A percentile compares a stretch with the other conserved stretches of the same genome.
Conservation (phyloP, 495 filamentous ascomycete genomes). For the Rostrohypoxylon terebratum region DNA sequence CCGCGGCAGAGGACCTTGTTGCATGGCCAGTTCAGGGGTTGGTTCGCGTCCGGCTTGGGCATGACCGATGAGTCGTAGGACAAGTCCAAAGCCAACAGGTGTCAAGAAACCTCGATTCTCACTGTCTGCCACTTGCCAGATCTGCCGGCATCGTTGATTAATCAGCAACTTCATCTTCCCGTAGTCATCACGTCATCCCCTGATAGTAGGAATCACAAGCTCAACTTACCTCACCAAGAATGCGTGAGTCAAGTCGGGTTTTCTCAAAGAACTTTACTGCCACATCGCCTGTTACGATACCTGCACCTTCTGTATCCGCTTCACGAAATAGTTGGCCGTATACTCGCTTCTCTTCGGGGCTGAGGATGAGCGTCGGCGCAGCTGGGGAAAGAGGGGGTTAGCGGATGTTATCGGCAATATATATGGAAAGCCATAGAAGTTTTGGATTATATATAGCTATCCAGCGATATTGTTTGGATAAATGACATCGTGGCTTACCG, state of each 20-base stretch:
- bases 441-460: conserved; percentile 12
- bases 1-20: conserved; percentile 87
- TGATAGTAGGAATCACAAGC: neutral
- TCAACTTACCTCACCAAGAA: conserved; percentile 83
- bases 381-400: conserved; percentile 51
- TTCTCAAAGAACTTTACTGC: conserved; percentile 99
- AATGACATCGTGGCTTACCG: conserved; percentile 41
- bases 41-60: conserved; percentile 88
- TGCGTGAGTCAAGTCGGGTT: conserved; percentile 83
- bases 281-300: conserved; percentile 95
- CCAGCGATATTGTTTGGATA: conserved; percentile 4
- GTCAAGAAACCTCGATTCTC: conserved; percentile 96
- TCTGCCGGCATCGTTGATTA: conserved; percentile 63
- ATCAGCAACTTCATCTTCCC: conserved; percentile 31
- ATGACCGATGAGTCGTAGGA: conserved; percentile 92
- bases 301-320: conserved; percentile 87
- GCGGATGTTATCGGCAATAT: neutral
- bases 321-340: conserved; percentile 91
- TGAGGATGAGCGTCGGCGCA: conserved; percentile 83
- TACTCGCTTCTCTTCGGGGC: conserved; percentile 89
- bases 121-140: conserved; percentile 98
- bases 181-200: neutral
- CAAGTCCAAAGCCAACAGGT: conserved; percentile 89
- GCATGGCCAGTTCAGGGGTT: conserved; percentile 74
- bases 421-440: neutral